These are phyloP conservation scores for Xylaria sp. DNA, from an alignment of 2,329 filamentous ascomycete species.

Conservation along the genomic window DNA sequence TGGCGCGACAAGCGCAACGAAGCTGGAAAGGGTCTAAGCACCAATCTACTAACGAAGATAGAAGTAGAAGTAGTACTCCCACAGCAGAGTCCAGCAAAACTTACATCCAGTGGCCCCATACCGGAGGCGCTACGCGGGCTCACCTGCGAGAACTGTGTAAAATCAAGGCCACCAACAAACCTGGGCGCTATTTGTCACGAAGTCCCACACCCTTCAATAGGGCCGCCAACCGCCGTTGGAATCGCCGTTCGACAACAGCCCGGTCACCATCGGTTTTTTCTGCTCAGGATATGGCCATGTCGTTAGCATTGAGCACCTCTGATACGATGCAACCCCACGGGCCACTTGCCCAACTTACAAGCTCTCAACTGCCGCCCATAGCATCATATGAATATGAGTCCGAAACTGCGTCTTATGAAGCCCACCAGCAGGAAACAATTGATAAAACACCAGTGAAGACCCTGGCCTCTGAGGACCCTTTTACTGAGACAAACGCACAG, in stretches of 20 bases:
- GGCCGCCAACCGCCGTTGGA: constrained; percentile 61
- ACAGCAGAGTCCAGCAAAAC: constrained; percentile 60
- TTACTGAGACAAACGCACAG: constrained; percentile 5
- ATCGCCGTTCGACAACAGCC: constrained; percentile 60
- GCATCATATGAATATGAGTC: constrained; percentile 36
- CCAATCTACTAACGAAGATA: constrained; percentile 50
- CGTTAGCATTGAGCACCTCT: constrained; percentile 70
- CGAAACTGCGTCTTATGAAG: constrained; percentile 18
- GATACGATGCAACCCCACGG: constrained; percentile 73
- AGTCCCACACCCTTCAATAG: constrained; percentile 68
- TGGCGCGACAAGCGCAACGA: constrained; percentile 72
- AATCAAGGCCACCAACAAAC: constrained; percentile 60
- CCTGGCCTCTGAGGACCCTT: constrained; percentile 11
- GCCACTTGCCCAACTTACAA: constrained; percentile 69
- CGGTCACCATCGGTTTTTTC: constrained; percentile 64
- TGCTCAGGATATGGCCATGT: constrained; percentile 71
- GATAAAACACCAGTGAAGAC: constrained; percentile 13
- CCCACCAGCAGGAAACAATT: constrained; percentile 2
- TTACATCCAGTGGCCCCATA: constrained; percentile 73
- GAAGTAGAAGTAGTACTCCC: constrained; percentile 67
- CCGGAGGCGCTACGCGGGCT: constrained; percentile 69
- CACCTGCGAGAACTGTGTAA: constrained; percentile 73
- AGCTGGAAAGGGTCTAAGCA: constrained; percentile 72
- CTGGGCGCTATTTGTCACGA: constrained; percentile 60
- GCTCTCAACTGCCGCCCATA: constrained; percentile 51